Evolutionary conservation across 352 stramenopile species (phyloP).

Genomic region (Plasmopara viticola): DNA sequence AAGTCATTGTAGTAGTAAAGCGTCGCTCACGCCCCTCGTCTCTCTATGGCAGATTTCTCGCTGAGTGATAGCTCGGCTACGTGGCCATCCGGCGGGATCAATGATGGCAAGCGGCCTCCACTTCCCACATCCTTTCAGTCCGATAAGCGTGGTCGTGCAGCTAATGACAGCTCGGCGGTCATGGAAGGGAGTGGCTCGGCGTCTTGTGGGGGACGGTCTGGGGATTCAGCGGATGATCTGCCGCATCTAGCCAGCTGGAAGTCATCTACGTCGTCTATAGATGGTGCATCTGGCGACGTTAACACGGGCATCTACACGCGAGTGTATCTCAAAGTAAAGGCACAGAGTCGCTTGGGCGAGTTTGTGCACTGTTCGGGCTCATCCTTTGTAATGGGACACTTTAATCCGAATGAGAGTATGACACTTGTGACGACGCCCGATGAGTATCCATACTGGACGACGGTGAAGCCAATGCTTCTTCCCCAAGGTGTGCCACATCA

Average conservation of each 20-base stretch:
- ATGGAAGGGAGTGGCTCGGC: conserved; percentile 15
- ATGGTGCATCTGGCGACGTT: conserved; percentile 43
- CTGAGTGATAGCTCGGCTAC: conserved; percentile 19
- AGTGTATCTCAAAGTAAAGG: conserved; percentile 66
- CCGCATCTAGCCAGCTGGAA: conserved; percentile 33
- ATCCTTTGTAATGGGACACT: conserved; percentile 83
- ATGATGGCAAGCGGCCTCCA: conserved; percentile 43
- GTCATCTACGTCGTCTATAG: conserved; percentile 25
- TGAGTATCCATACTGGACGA: conserved; percentile 95
- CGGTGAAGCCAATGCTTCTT: conserved; percentile 90
- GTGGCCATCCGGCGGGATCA: conserved; percentile 22
- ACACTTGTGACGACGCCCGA: conserved; percentile 94
- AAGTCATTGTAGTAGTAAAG: background rate
- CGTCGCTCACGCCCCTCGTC: conserved; percentile 5
- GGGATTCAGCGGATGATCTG: conserved; percentile 11
- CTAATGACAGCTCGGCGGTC: conserved; percentile 4
- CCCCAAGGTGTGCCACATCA: conserved; percentile 72
- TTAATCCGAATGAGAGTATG: conserved; percentile 85
- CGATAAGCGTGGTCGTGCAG: conserved; percentile 35
- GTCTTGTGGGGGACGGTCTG: background rate
- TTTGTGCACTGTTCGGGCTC: conserved; percentile 73
- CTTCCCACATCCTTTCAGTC: conserved; percentile 35
- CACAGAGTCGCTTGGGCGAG: conserved; percentile 66
- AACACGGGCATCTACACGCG: conserved; percentile 81
- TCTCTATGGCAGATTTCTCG: conserved; percentile 21